Percentiles rank a stretch among this genome's conserved stretches.
Evolutionary conservation across 1,284 basidiomycete genomes (phyloP).

Genomic region (Fomes fomentarius): DNA sequence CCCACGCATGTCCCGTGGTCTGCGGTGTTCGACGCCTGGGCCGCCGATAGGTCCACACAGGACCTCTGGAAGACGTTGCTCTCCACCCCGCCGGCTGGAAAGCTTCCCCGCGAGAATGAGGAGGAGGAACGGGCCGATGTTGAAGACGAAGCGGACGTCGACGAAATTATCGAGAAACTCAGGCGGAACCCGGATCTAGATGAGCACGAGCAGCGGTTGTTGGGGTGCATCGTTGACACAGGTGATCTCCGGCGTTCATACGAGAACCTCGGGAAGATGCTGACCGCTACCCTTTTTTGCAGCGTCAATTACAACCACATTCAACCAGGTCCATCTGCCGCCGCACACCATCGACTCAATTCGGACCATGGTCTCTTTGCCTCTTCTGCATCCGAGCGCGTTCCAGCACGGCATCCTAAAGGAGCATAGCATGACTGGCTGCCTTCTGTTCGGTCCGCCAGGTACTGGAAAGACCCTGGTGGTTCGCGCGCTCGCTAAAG

Average conservation of each 20-base stretch:
- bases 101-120: constrained; percentile 40
- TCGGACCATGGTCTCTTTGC: constrained; percentile 89
- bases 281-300: constrained; percentile 19
- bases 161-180: constrained; percentile 76
- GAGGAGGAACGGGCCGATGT: constrained; percentile 41
- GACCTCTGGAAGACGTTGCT: constrained; percentile 59
- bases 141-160: constrained; percentile 45
- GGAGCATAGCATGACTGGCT: constrained; percentile 87
- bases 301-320: constrained; percentile 81
- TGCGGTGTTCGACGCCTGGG: constrained; percentile 66
- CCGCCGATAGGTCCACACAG: constrained; percentile 49
- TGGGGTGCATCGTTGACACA: constrained; percentile 85
- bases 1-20: constrained; percentile 66
- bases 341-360: constrained; percentile 86
- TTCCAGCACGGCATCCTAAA: constrained; percentile 92
- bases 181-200: constrained; percentile 78
- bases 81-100: constrained; percentile 44
- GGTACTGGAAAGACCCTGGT: constrained; percentile 92
- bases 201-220: constrained; percentile 73
- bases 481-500: constrained; percentile 89
- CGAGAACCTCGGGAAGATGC: constrained; percentile 5
- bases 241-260: constrained; percentile 44
- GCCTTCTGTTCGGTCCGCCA: constrained; percentile 88
- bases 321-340: constrained; percentile 87
- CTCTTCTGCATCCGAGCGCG: constrained; percentile 87